Evolutionary conservation across 1,139 yeast species (phyloP).

Genomic region (Candida glucosophila): DNA sequence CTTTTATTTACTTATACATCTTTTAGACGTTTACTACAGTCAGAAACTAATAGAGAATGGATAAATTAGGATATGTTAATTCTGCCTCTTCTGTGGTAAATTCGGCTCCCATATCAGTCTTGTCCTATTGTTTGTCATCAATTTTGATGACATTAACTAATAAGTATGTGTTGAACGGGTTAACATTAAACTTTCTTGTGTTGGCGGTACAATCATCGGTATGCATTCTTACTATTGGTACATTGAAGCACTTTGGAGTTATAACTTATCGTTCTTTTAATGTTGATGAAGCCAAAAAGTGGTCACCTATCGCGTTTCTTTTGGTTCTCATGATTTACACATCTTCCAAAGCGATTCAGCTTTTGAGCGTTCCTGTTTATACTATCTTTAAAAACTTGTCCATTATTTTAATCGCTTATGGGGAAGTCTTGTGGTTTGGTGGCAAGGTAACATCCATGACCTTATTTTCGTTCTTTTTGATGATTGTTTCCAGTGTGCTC

Average conservation of each 20-base stretch:
- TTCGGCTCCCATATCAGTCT: slow-evolving; percentile 80
- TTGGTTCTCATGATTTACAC: slow-evolving; percentile 94
- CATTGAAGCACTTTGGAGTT: slow-evolving; percentile 62
- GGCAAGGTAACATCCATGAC: slow-evolving; percentile 90
- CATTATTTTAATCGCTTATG: slow-evolving; percentile 92
- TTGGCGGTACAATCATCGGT: slow-evolving; percentile 76
- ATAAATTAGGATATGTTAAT: slow-evolving; percentile 21
- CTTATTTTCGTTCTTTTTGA: slow-evolving; percentile 73
- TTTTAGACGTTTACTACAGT: no score
- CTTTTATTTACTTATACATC: no score
- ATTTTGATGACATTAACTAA: slow-evolving; percentile 97
- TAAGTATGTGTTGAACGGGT: slow-evolving; percentile 83
- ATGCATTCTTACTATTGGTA: slow-evolving; percentile 65
- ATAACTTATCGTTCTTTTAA: slow-evolving; percentile 84
- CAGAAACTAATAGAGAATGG: slow-evolving; percentile 23
- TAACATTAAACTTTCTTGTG: slow-evolving; percentile 74
- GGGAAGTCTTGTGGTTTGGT: slow-evolving; percentile 96
- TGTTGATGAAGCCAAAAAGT: slow-evolving; percentile 81
- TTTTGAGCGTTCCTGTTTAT: slow-evolving; percentile 86
- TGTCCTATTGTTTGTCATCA: slow-evolving; percentile 84
- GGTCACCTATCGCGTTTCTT: slow-evolving; percentile 88
- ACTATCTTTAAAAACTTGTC: slow-evolving; percentile 97
- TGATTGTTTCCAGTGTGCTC: slow-evolving; percentile 88
- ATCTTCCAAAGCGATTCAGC: slow-evolving; percentile 89
- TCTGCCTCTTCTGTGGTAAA: slow-evolving; percentile 42